Evolutionary conservation across 768 basidiomycete species (phyloP), one percentile per base, ranked within the genome.

Genomic region (Pleurotus cornucopiae): DNA sequence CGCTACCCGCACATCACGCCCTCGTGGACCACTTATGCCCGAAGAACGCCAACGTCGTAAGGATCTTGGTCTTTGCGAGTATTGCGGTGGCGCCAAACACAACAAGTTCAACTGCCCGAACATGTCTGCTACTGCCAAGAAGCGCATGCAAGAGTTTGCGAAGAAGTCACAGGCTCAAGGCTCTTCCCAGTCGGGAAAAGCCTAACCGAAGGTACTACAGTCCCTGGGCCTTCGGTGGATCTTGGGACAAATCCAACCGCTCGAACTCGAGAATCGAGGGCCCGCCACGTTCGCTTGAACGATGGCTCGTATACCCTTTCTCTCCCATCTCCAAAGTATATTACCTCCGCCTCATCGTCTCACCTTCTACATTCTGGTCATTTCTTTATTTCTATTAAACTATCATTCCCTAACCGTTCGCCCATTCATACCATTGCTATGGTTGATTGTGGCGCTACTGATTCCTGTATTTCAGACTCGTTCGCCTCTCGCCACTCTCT

Each of bases 61-160:
- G 14, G 59, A 62, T 7, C 46, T 68, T 0, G 60, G 62, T 16
- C 64, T 76, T 2, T 76, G 73, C 60, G 52, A 67, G 16, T 75
- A 74, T 54, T 76, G 74, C 47, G 69, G 71, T 3, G 49, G 25
- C 12, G 37, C 13, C n/a, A 51, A 51, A 9, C 49, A 51, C 20
- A 62, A 44, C 62, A 65, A 14, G 59, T 64, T 11, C 73, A 76
- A 56, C 43, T 48, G 1, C 63, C 64, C 37, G 38, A 51, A 51
- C 25, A 60, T 2, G 59, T 66, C 40, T 75, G 73, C 61, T 63
- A 54, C 30, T 60, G 66, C 46, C 57, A 58, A 60, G 55, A 59
- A 45, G 55, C 59, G 41, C 41, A 43, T 14, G 9, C 39, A 30
- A 16, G 46, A 46, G 25, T 20, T 25, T 34, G 57, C 52, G 14